Evolutionary conservation across 805 yeast species (phyloP).

Genomic region (Yarrowia bubula): DNA sequence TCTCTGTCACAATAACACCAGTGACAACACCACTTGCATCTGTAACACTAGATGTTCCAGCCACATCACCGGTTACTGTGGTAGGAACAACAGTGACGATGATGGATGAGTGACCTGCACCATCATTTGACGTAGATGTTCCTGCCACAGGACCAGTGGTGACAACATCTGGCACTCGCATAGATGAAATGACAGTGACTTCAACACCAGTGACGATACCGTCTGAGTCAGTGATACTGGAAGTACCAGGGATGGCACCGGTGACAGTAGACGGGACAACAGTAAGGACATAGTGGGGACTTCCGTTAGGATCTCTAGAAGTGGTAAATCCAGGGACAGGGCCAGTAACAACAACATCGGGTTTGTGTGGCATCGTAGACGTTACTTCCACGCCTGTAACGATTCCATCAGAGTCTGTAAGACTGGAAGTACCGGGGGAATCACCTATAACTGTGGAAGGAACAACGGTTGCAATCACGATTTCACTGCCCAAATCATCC

Average conservation of each 20-base stretch:
- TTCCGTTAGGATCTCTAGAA: neutral
- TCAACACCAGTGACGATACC: neutral
- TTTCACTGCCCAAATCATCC: neutral
- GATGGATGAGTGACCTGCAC: neutral
- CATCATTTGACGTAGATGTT: neutral
- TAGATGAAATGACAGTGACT: too few species aligned
- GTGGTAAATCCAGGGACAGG: neutral
- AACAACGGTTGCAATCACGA: neutral
- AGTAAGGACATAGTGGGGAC: neutral
- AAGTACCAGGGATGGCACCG: neutral
- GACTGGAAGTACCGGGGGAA: neutral
- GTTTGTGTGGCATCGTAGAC: neutral
- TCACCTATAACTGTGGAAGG: neutral
- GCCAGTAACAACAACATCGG: neutral
- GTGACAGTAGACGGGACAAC: neutral
- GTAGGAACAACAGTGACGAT: neutral
- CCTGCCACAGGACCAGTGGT: neutral
- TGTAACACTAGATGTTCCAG: neutral
- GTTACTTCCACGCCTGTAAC: neutral
- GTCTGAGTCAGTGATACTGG: neutral
- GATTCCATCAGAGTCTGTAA: neutral
- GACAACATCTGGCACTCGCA: neutral
- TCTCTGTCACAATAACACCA: neutral
- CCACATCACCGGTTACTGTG: neutral
- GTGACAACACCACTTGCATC: neutral